Conservation (phyloP, 176 grass and related monocot genomes). For the Bolboschoenus planiculmis region DNA sequence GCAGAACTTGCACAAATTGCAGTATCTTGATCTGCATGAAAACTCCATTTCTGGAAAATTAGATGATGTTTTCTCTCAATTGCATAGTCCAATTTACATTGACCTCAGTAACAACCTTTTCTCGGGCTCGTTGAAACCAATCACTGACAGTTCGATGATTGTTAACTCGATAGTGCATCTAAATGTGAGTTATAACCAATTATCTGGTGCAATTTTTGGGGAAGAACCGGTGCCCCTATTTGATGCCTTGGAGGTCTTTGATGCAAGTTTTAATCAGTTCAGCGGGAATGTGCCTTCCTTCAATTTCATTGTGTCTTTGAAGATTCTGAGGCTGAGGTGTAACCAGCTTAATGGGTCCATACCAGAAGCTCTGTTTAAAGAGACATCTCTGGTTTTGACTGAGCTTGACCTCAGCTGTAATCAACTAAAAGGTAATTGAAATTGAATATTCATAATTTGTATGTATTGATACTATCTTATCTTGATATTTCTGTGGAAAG, state of each 20-base stretch:
- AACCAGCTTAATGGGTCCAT: slow-evolving; percentile 74
- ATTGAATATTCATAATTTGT: background rate
- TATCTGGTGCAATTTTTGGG: slow-evolving; percentile 65
- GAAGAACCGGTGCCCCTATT: slow-evolving; percentile 59
- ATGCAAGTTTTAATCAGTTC: slow-evolving; percentile 81
- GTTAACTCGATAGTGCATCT: slow-evolving; percentile 46
- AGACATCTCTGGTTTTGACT: slow-evolving; percentile 71
- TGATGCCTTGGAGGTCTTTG: slow-evolving; percentile 76
- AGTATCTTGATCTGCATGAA: slow-evolving; percentile 56
- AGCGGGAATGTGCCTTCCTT: slow-evolving; percentile 61
- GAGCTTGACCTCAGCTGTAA: slow-evolving; percentile 91
- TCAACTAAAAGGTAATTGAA: slow-evolving; percentile 59
- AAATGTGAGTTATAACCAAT: slow-evolving; percentile 70
- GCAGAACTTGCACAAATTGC: slow-evolving; percentile 48
- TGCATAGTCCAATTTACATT: slow-evolving; percentile 51
- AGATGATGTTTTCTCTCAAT: slow-evolving; percentile 47
- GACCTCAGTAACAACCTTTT: slow-evolving; percentile 82
- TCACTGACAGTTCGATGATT: slow-evolving; percentile 58
- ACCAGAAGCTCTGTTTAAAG: slow-evolving; percentile 66
- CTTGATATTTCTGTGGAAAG: background rate
- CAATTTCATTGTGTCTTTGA: slow-evolving; percentile 80
- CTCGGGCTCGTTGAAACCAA: slow-evolving; percentile 47
- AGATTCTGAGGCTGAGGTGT: slow-evolving; percentile 57
- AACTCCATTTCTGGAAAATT: slow-evolving; percentile 55
- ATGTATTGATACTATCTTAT: background rate